phyloP scores from a whole-genome alignment of 768 basidiomycete species.

The Mycena vulgaris region DNA sequence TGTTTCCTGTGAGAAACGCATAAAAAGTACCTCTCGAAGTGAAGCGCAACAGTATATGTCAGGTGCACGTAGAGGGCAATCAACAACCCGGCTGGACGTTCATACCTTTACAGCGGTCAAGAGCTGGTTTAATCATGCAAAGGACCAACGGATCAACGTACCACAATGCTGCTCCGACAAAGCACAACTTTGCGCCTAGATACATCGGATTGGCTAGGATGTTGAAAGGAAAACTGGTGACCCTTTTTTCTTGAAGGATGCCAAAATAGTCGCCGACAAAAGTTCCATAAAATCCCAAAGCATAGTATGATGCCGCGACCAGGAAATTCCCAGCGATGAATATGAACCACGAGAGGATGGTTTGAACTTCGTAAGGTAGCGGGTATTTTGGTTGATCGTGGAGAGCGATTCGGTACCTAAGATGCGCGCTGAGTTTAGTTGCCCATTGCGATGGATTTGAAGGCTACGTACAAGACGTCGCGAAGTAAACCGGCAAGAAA shows the following conservation, averaged over 20 bases:
- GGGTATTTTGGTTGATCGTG: slow-evolving; percentile 33
- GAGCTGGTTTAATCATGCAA: neutral
- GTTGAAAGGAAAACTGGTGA: slow-evolving; percentile 29
- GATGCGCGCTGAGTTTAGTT: neutral
- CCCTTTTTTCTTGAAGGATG: slow-evolving; percentile 25
- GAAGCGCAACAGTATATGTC: neutral
- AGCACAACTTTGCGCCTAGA: slow-evolving; percentile 27
- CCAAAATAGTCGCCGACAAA: slow-evolving; percentile 34
- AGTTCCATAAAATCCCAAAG: slow-evolving; percentile 33
- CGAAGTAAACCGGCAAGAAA: slow-evolving; percentile 34
- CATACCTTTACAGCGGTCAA: too few relatives aligned
- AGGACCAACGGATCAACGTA: neutral
- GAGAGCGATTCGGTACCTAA: slow-evolving; percentile 26
- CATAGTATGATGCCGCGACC: slow-evolving; percentile 15
- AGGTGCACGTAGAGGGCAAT: neutral
- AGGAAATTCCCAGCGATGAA: slow-evolving; percentile 30
- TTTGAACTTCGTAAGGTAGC: slow-evolving; percentile 21
- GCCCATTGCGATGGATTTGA: neutral
- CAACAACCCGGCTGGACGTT: slow-evolving; percentile 6
- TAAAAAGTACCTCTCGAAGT: neutral
- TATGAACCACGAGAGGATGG: slow-evolving; percentile 22
- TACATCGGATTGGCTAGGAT: slow-evolving; percentile 32
- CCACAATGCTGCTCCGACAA: slow-evolving; percentile 32
- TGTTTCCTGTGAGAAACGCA: neutral
- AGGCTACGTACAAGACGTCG: slow-evolving; percentile 29